Evolutionary conservation across 495 filamentous ascomycete genomes (phyloP), one percentile per base, ranked within the genome.

Genomic region (Jackrogersella multiformis): DNA sequence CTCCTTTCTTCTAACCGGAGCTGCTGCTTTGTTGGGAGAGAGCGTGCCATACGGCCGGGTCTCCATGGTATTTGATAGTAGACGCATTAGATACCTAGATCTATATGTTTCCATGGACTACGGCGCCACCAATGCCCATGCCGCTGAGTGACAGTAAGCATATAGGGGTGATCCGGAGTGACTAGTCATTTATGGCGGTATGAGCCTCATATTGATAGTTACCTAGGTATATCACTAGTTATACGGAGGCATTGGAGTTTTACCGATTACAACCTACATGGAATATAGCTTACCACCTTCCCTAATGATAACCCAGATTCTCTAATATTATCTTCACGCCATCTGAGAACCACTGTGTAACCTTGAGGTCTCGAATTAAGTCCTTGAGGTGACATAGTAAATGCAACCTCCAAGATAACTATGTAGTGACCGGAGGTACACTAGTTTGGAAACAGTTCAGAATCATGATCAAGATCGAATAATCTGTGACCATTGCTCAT

Each of bases 141-240:
- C 21, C 15, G 8, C 23, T 10, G 12, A 12, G 23, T 28, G 23
- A 15, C 26, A 54, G 49, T 26, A 62, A 61, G 10, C 42, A 48
- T 38, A 13, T 13, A 7, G 26, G 26, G 26, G 26, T 30, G 26
- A 30, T 7, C 15, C 1, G 16, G 15, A 15, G 20, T n/a, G 26
- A 2, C 41, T 13, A n/a, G 49, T 1, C 10, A 21, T 3, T 8
- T 18, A 10, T 20, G n/a, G 5, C n/a, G 39, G 20, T 49, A 39
- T 16, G 45, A 49, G 53, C 32, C 42, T 56, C 52, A 51, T 20
- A 51, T 64, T 34, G 52, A 6, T 57, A 51, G 44, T 10, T 42
- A 44, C 57, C 12, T 57, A 51, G 44, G 10, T 42, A 44, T 64
- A 64, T 44, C 52, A 34, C 61, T 42, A 48, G 42, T 49, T 45